phyloP scores from a whole-genome alignment of 1,139 yeast genomes.

The Pichia sp. region DNA sequence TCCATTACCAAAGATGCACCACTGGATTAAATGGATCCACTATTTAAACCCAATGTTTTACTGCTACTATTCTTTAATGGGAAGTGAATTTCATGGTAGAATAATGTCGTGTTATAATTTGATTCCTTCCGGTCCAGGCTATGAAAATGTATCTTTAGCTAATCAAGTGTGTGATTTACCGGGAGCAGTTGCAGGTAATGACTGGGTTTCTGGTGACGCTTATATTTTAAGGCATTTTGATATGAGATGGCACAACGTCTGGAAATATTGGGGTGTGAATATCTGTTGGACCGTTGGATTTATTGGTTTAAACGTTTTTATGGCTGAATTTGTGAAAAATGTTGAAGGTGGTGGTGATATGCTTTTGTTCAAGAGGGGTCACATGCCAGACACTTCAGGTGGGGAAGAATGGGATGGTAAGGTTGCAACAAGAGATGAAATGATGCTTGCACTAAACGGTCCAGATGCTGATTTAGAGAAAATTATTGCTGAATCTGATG shows the following conservation, averaged over 20 bases:
- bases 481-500: slow-evolving; percentile 31
- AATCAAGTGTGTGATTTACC: slow-evolving; percentile 44
- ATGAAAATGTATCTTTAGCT: slow-evolving; percentile 29
- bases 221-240: slow-evolving; percentile 14
- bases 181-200: slow-evolving; percentile 34
- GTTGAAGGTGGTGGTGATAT: slow-evolving; percentile 51
- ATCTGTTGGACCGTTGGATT: slow-evolving; percentile 49
- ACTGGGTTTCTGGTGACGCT: slow-evolving; percentile 37
- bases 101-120: slow-evolving; percentile 40
- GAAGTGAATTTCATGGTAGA: slow-evolving; percentile 49
- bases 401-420: slow-evolving; percentile 33
- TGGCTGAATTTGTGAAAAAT: slow-evolving; percentile 45
- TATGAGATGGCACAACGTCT: slow-evolving; percentile 35
- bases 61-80: slow-evolving; percentile 47
- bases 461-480: slow-evolving; percentile 31
- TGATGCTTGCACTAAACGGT: slow-evolving; percentile 35
- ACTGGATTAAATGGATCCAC: slow-evolving; percentile 58
- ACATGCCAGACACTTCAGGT: slow-evolving; percentile 33
- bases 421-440: slow-evolving; percentile 34
- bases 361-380: slow-evolving; percentile 47
- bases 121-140: slow-evolving; percentile 44
- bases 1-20: slow-evolving; percentile 50
- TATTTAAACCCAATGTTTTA: slow-evolving; percentile 50
- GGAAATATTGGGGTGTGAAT: slow-evolving; percentile 61
- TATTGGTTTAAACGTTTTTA: slow-evolving; percentile 34